Conservation (phyloP, 2,329 filamentous ascomycete species). For the Didymella pinodella region DNA sequence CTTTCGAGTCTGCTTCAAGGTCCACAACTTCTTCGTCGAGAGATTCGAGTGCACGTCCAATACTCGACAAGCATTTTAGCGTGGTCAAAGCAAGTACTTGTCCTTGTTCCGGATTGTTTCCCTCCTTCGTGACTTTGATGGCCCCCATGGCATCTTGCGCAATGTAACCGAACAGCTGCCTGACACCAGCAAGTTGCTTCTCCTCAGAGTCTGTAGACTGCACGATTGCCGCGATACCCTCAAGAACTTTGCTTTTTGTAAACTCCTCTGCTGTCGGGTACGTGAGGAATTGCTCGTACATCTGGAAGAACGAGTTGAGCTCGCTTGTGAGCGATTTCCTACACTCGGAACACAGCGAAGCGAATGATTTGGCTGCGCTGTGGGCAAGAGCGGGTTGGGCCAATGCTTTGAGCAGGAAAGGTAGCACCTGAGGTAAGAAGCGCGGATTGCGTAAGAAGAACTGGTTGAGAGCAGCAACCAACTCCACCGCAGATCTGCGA, state of each 20-base stretch:
- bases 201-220: conserved; percentile 71
- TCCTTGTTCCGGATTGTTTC: conserved; percentile 50
- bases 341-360: conserved; percentile 77
- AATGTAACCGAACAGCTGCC: conserved; percentile 68
- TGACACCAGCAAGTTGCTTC: conserved; percentile 62
- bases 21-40: conserved; percentile 73
- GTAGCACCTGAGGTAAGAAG: conserved; percentile 73
- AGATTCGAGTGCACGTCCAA: conserved; percentile 76
- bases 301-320: conserved; percentile 71
- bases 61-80: conserved; percentile 72
- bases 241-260: conserved; percentile 76
- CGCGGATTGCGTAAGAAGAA: conserved; percentile 77
- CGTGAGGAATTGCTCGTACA: conserved; percentile 72
- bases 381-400: conserved; percentile 68
- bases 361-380: conserved; percentile 78
- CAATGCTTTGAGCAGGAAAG: conserved; percentile 76
- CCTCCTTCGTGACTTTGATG: conserved; percentile 43
- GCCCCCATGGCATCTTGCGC: conserved; percentile 64
- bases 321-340: conserved; percentile 72
- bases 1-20: conserved; percentile 61
- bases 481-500: conserved; percentile 71
- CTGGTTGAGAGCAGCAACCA: conserved; percentile 76
- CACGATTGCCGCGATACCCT: conserved; percentile 77
- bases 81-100: conserved; percentile 60
- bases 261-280: conserved; percentile 69